phyloP scores from a whole-genome alignment of 1,284 basidiomycete genomes.

The Marasmius fiardii region DNA sequence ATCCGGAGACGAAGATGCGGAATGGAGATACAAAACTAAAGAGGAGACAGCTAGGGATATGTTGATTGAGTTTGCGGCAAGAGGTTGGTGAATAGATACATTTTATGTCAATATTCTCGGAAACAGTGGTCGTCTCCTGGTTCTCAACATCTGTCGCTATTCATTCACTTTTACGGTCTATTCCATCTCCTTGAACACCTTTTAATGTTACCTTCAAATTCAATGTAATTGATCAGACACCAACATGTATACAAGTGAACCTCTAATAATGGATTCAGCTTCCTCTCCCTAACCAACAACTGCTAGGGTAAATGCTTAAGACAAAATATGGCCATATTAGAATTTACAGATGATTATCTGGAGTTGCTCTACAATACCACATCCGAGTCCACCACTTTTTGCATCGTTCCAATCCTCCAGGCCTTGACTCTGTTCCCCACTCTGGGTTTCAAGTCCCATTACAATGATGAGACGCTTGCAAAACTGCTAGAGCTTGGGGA shows the following conservation, averaged over 20 bases:
- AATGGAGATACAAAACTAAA: slow-evolving; percentile 33
- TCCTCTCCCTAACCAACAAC: too few relatives aligned
- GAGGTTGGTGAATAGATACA: slow-evolving; percentile 42
- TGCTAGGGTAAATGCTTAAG: too few relatives aligned
- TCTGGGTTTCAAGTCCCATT: neutral
- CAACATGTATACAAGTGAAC: too few relatives aligned
- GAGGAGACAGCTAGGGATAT: slow-evolving; percentile 39
- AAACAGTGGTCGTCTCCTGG: too few relatives aligned
- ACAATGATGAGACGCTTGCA: neutral
- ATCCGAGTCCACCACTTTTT: neutral
- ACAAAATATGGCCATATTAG: too few relatives aligned
- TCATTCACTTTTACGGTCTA: too few relatives aligned
- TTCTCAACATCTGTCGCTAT: too few relatives aligned
- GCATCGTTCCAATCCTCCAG: neutral
- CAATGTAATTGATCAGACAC: too few relatives aligned
- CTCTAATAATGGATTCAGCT: too few relatives aligned
- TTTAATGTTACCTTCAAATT: too few relatives aligned
- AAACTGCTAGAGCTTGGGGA: neutral
- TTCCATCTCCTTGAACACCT: too few relatives aligned
- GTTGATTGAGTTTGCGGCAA: slow-evolving; percentile 34
- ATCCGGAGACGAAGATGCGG: neutral
- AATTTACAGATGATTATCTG: neutral
- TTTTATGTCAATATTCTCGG: too few relatives aligned
- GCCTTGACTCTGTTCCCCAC: neutral
- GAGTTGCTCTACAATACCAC: neutral